These are phyloP conservation scores for Macaranga tanarius DNA, from an alignment of 441 rosid species.

Conservation along the genomic window DNA sequence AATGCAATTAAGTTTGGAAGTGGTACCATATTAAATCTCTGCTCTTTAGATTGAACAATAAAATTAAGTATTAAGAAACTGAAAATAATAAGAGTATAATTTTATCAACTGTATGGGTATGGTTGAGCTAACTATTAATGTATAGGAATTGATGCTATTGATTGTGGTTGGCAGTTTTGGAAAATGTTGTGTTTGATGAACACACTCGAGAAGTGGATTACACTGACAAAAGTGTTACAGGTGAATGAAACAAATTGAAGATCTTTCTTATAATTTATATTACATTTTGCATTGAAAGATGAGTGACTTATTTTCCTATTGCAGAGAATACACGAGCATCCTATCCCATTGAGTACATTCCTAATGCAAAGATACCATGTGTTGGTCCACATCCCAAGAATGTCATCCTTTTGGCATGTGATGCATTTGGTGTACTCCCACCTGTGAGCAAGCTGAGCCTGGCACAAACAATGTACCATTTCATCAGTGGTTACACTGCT, in stretches of 20 bases:
- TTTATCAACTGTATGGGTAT: neutral
- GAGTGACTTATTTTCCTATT: neutral
- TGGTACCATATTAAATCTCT: constrained; percentile 37
- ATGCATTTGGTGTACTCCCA: constrained; percentile 96
- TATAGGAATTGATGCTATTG: neutral
- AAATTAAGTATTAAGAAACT: neutral
- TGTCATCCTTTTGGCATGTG: constrained; percentile 90
- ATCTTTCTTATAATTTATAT: neutral
- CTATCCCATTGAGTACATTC: constrained; percentile 88
- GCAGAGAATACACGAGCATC: constrained; percentile 98
- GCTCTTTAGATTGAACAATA: neutral
- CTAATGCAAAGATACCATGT: constrained; percentile 89
- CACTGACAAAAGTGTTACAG: constrained; percentile 81
- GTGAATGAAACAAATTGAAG: constrained; percentile 29
- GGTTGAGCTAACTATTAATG: neutral
- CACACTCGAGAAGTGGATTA: constrained; percentile 88
- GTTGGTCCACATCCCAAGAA: constrained; percentile 91
- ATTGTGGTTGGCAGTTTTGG: constrained; percentile 63
- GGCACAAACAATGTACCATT: constrained; percentile 95
- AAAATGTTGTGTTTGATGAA: constrained; percentile 94
- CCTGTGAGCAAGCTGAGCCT: constrained; percentile 91
- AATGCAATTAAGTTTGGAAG: constrained; percentile 96
- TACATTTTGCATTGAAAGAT: neutral
- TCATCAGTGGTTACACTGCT: constrained; percentile 97
- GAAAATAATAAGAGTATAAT: neutral